These are phyloP conservation scores for Amanita fuliginea DNA, from an alignment of 768 basidiomycete genomes.

Conservation along the genomic window DNA sequence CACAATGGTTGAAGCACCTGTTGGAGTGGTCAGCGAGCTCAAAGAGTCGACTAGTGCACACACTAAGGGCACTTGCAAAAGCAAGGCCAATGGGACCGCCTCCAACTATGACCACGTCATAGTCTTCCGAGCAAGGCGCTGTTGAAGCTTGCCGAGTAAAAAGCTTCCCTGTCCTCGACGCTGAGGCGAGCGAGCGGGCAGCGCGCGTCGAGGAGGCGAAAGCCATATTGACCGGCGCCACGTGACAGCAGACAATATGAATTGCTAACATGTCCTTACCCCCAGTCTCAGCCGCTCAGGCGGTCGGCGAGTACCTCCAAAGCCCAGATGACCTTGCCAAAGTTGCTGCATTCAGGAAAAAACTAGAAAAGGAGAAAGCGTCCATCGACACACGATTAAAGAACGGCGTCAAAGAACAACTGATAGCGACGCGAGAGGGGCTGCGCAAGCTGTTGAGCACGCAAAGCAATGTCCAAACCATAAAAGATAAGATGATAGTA, in stretches of 20 bases:
- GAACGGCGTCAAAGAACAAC: constrained; percentile 85
- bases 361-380: constrained; percentile 92
- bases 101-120: constrained; percentile 89
- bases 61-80: constrained; percentile 79
- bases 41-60: constrained; percentile 12
- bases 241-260: not conserved
- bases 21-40: constrained; percentile 1
- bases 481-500: constrained; percentile 80
- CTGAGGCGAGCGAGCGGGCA: not conserved
- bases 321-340: constrained; percentile 91
- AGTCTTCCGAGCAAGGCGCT: constrained; percentile 27
- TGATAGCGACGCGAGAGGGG: constrained; percentile 84
- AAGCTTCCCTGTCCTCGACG: not conserved
- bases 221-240: constrained; percentile 7
- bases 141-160: not conserved
- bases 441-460: constrained; percentile 73
- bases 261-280: constrained; percentile 30
- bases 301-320: constrained; percentile 83
- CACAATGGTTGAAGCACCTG: constrained; percentile 44
- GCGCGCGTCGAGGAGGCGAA: constrained; percentile 9
- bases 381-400: constrained; percentile 87
- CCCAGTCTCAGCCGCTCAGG: constrained; percentile 70
- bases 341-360: constrained; percentile 81
- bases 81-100: constrained; percentile 91
- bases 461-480: constrained; percentile 62